Conservation (phyloP, 176 grass and related monocot genomes). For the Rhynchospora breviuscula region DNA sequence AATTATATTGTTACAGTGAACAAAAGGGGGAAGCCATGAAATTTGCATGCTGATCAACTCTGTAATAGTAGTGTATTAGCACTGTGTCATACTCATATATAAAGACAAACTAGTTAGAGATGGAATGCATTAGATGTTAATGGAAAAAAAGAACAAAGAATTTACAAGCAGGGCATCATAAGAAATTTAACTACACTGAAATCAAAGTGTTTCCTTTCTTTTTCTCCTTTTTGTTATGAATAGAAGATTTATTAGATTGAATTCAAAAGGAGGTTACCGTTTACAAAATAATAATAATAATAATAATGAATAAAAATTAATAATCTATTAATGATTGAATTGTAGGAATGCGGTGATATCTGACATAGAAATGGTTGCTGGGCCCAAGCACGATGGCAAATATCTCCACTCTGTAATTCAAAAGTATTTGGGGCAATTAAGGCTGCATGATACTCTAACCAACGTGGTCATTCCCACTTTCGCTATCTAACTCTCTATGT, state of each 20-base stretch:
- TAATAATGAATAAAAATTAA: background rate
- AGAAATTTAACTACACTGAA: background rate
- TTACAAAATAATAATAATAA: background rate
- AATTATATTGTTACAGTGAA: too few species aligned
- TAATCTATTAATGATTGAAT: background rate
- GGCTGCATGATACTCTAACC: conserved; percentile 38
- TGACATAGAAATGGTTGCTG: conserved; percentile 30
- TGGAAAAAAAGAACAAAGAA: background rate
- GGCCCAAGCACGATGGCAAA: conserved; percentile 56
- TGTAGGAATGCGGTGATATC: conserved; percentile 29
- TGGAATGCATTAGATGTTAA: background rate
- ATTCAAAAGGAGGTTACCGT: background rate
- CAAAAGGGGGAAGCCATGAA: background rate
- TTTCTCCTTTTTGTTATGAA: background rate
- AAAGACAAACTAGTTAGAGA: background rate
- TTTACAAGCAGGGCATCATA: background rate
- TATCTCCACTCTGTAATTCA: conserved; percentile 47
- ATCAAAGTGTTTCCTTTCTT: background rate
- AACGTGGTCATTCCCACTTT: conserved; percentile 61
- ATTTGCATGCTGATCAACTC: too few species aligned
- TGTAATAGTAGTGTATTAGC: too few species aligned
- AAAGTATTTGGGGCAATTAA: conserved; percentile 30
- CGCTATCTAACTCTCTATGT: conserved; percentile 60
- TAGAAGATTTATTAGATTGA: too few species aligned
- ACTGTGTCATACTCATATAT: background rate